A percentile compares a stretch with the other conserved stretches of the same genome.
phyloP scores from a whole-genome alignment of 108 stramenopile genomes.

The Asterionellopsis glacialis region DNA sequence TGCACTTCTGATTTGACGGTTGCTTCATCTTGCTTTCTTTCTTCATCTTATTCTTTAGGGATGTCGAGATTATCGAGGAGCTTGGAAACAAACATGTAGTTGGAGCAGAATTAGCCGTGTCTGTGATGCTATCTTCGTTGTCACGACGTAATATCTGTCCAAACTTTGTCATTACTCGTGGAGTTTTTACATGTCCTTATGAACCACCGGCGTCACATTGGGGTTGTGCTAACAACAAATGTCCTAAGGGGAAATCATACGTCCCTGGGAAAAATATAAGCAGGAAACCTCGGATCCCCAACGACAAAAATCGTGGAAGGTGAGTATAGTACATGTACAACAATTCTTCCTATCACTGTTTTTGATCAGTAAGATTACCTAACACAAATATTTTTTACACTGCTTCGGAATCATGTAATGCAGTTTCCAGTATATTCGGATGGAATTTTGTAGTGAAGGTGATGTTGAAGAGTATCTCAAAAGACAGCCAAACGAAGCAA shows the following conservation, averaged over 20 bases:
- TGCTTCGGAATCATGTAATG: neutral
- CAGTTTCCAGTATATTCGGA: slow-evolving; percentile 91
- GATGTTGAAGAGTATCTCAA: slow-evolving; percentile 91
- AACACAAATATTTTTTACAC: too few relatives aligned
- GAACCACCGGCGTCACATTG: slow-evolving; percentile 62
- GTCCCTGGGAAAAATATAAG: slow-evolving; percentile 8
- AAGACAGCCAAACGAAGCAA: slow-evolving; percentile 40
- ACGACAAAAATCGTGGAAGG: slow-evolving; percentile 15
- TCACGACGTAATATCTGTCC: slow-evolving; percentile 84
- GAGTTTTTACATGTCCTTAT: slow-evolving; percentile 66
- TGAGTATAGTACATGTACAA: neutral
- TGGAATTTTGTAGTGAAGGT: slow-evolving; percentile 93
- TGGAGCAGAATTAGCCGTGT: slow-evolving; percentile 85
- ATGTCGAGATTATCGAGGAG: slow-evolving; percentile 54
- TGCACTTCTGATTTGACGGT: neutral
- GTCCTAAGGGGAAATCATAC: slow-evolving; percentile 52
- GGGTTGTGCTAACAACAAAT: slow-evolving; percentile 51
- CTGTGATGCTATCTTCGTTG: slow-evolving; percentile 77
- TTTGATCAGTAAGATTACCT: too few relatives aligned
- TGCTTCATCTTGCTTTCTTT: slow-evolving; percentile 3
- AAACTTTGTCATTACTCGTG: slow-evolving; percentile 85
- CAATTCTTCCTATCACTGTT: too few relatives aligned
- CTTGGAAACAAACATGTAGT: slow-evolving; percentile 66
- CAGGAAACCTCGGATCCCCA: slow-evolving; percentile 18
- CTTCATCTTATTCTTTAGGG: slow-evolving; percentile 32